phyloP scores from a whole-genome alignment of 768 basidiomycete genomes.

The Sarcomyxa edulis region DNA sequence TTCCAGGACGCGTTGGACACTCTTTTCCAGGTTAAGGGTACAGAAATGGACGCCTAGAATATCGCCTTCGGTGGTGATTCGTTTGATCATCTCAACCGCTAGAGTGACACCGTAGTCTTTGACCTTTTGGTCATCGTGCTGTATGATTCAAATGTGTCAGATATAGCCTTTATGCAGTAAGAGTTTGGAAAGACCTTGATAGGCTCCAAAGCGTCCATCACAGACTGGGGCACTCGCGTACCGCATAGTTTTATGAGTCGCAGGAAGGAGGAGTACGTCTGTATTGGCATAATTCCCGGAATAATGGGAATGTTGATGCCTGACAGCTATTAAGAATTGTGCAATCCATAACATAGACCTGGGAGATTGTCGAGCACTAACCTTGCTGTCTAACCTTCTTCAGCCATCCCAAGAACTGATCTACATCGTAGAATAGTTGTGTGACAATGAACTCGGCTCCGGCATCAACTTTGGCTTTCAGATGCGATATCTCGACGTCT shows the following conservation, averaged over 20 bases:
- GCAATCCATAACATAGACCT: not conserved
- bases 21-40: conserved; percentile 96
- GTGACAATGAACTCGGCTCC: conserved; percentile 97
- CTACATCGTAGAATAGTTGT: conserved; percentile 96
- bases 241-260: conserved; percentile 89
- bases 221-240: conserved; percentile 60
- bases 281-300: conserved; percentile 97
- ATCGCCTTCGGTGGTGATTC: conserved; percentile 47
- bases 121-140: conserved; percentile 92
- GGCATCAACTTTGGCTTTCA: conserved; percentile 87
- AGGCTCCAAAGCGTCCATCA: conserved; percentile 62
- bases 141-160: conserved; percentile 7
- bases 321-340: conserved; percentile 24
- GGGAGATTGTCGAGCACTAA: conserved; percentile 32
- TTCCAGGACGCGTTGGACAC: conserved; percentile 82
- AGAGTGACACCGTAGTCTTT: conserved; percentile 92
- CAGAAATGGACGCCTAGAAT: conserved; percentile 87
- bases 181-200: too few relatives aligned
- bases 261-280: conserved; percentile 91
- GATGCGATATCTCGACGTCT: conserved; percentile 57
- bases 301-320: conserved; percentile 90
- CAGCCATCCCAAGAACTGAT: conserved; percentile 79
- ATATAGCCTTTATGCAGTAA: too few relatives aligned
- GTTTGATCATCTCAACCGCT: conserved; percentile 74
- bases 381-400: conserved; percentile 67